phyloP scores from a whole-genome alignment of 2,329 filamentous ascomycete genomes.

The Cladosporium halotolerans region DNA sequence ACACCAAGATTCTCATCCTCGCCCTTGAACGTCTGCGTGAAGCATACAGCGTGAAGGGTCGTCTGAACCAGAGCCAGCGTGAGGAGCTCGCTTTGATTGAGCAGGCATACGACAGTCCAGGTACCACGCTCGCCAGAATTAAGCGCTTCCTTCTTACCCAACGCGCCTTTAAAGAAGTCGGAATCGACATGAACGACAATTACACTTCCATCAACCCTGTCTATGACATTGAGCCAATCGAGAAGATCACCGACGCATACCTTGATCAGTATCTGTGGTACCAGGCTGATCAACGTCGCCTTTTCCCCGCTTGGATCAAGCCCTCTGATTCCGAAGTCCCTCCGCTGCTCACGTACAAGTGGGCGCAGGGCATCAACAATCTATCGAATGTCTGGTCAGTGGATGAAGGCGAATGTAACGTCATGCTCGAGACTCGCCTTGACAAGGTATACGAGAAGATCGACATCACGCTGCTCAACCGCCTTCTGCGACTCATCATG shows the following conservation, averaged over 20 bases:
- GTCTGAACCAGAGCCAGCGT: slow-evolving; percentile 93
- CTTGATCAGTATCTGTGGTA: slow-evolving; percentile 99
- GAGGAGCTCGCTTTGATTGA: slow-evolving; percentile 96
- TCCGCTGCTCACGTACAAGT: slow-evolving; percentile 91
- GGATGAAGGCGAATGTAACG: slow-evolving; percentile 90
- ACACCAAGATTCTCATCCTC: slow-evolving; percentile 96
- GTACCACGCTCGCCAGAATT: slow-evolving; percentile 90
- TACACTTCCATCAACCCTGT: slow-evolving; percentile 99
- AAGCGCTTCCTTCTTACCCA: slow-evolving; percentile 97
- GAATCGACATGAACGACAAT: slow-evolving; percentile 99
- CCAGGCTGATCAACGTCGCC: slow-evolving; percentile 90
- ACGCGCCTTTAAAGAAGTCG: slow-evolving; percentile 97
- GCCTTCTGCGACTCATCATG: slow-evolving; percentile 90
- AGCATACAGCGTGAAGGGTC: slow-evolving; percentile 94
- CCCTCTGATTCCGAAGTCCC: slow-evolving; percentile 97
- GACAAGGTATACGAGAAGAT: slow-evolving; percentile 99
- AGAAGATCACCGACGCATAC: slow-evolving; percentile 99
- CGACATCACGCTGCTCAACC: slow-evolving; percentile 90
- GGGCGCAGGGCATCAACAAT: slow-evolving; percentile 99
- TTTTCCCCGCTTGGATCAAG: slow-evolving; percentile 99
- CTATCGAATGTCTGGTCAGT: slow-evolving; percentile 92
- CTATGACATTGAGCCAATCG: slow-evolving; percentile 97
- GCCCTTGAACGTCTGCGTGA: slow-evolving; percentile 89
- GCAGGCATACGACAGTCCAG: slow-evolving; percentile 95
- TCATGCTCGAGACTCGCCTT: slow-evolving; percentile 95